A percentile compares a stretch with the other conserved stretches of the same genome.
These are phyloP conservation scores for Arthromyces matolae DNA, from an alignment of 768 basidiomycete genomes.

Conservation along the genomic window DNA sequence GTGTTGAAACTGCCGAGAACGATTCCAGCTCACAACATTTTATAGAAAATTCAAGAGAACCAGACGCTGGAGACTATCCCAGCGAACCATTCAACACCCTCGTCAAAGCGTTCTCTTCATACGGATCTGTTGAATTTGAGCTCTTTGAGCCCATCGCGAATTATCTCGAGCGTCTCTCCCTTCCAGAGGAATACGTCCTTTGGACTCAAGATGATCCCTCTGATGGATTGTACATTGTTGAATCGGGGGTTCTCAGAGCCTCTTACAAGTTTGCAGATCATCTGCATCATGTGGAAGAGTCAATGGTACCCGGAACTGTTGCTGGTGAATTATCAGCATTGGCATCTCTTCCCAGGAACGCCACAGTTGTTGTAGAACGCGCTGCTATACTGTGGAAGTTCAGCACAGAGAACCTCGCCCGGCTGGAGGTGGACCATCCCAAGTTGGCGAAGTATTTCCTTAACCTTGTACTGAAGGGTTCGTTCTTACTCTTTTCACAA, in stretches of 20 bases:
- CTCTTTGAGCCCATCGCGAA: constrained; percentile 61
- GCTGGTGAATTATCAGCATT: constrained; percentile 90
- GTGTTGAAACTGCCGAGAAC: constrained; percentile 6
- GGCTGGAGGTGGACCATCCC: constrained; percentile 67
- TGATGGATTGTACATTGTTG: constrained; percentile 86
- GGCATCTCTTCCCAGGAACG: constrained; percentile 75
- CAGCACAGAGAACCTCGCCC: constrained; percentile 49
- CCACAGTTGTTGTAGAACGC: constrained; percentile 79
- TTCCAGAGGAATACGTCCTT: constrained; percentile 57
- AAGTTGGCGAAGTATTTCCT: constrained; percentile 62
- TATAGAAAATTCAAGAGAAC: constrained; percentile 26
- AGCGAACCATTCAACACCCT: constrained; percentile 73
- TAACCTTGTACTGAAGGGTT: constrained; percentile 72
- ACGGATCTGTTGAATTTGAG: constrained; percentile 50
- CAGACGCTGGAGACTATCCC: constrained; percentile 27
- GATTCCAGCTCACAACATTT: not conserved
- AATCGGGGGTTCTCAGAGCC: constrained; percentile 82
- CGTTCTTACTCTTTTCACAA: constrained; percentile 14
- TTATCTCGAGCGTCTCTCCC: constrained; percentile 64
- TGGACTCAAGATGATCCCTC: constrained; percentile 77
- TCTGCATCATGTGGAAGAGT: constrained; percentile 69
- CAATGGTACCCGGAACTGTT: constrained; percentile 90
- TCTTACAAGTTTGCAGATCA: constrained; percentile 76
- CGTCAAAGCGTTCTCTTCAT: constrained; percentile 75
- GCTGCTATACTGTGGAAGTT: constrained; percentile 82